These are phyloP conservation scores for Cladophialophora bantiana DNA, from an alignment of 2,329 filamentous ascomycete species.

Conservation along the genomic window DNA sequence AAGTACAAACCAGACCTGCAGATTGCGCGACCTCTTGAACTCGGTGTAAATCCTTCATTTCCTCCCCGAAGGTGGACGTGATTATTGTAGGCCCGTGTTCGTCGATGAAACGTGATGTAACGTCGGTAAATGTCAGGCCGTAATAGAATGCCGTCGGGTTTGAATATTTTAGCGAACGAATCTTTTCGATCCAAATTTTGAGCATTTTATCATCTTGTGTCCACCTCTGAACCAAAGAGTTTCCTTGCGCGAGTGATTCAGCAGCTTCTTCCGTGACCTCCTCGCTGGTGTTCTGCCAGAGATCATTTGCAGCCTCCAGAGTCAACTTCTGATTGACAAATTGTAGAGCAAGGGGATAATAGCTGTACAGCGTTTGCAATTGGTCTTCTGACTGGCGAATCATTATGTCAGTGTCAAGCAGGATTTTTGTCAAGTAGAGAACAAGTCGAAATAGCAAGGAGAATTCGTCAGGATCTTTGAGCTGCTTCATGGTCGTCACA, in stretches of 20 bases:
- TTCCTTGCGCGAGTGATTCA: slow-evolving; percentile 60
- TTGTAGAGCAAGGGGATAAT: slow-evolving; percentile 62
- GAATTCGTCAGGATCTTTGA: slow-evolving; percentile 70
- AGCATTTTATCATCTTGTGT: slow-evolving; percentile 42
- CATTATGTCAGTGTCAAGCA: slow-evolving; percentile 54
- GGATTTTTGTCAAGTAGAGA: slow-evolving; percentile 69
- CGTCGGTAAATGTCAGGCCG: slow-evolving; percentile 51
- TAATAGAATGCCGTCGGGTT: slow-evolving; percentile 46
- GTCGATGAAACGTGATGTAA: slow-evolving; percentile 45
- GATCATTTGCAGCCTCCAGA: slow-evolving; percentile 61
- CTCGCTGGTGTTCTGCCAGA: slow-evolving; percentile 57
- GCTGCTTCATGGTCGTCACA: slow-evolving; percentile 36
- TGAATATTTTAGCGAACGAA: slow-evolving; percentile 34
- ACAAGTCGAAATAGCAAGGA: slow-evolving; percentile 78
- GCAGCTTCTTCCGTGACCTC: slow-evolving; percentile 62
- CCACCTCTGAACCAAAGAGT: slow-evolving; percentile 56
- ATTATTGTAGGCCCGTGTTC: slow-evolving; percentile 43
- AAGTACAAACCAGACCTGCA: slow-evolving; percentile 56
- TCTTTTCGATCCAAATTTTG: slow-evolving; percentile 31
- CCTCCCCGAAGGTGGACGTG: slow-evolving; percentile 40
- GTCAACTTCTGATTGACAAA: slow-evolving; percentile 67
- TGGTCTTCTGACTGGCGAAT: slow-evolving; percentile 43
- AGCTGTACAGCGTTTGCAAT: slow-evolving; percentile 54
- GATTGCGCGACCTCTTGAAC: slow-evolving; percentile 55
- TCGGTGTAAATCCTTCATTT: slow-evolving; percentile 46